Base-by-base conservation (phyloP, 805 yeast genomes). In the Candida ipomoeae region DNA sequence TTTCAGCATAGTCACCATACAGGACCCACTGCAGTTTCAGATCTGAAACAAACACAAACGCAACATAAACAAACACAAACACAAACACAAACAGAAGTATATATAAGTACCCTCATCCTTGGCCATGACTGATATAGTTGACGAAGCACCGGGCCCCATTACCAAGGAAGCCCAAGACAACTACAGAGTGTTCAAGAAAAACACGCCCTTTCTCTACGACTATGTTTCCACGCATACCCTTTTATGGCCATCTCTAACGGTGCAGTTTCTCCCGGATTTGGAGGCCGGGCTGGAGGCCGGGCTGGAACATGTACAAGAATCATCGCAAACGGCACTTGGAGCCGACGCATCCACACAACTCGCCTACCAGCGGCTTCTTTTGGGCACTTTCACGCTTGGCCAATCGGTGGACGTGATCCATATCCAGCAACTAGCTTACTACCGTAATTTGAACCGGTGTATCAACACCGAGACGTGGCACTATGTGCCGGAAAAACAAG, bases 171-270 rank as follows among this genome's bases (percentile, higher is more conserved):
- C 69, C 2, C 74, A 71, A 51, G 59, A 54, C 14, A 59, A 78
- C 48, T 83, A 83, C 63, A 63, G 75, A 15, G 67, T 71, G 20
- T 83, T 86, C 85, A 82, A 82, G 68, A 84, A 83, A 57, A 83
- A 83, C 58, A 66, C 82, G 1, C 82, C 80, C 6, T 69, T 74
- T 33, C 63, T 83, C 23, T 83, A 83, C 63, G 82, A 78, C 53
- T 73, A 77, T 43, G 61, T 83, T 26, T 70, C 74, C 35, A 78
- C 85, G 1, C 66, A 77, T 15, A 68, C 83, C 8, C 67, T 82
- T n/a, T 69, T 80, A 18, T 83, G 87, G 87, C 88, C 88, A 6
- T 79, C 85, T 6, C 59, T 79, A 40, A 73, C 84, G 1, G 77
- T 80, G 8, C 82, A 81, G 60, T 83, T 84, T 79, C 70, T 83